phyloP scores from a whole-genome alignment of 495 filamentous ascomycete species.

The Sordaria brevicollis region DNA sequence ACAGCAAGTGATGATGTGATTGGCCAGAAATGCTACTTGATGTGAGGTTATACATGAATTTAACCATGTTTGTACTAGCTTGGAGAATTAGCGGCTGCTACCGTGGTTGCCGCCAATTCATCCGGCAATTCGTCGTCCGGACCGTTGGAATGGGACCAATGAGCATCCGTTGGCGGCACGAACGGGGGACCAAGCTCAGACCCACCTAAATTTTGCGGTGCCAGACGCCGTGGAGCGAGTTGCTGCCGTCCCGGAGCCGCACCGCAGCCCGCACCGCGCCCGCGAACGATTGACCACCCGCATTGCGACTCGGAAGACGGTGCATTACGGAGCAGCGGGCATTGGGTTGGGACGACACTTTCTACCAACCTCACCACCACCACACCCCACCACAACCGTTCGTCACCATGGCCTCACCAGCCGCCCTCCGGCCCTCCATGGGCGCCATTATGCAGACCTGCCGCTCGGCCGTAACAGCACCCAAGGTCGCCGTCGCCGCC shows the following conservation, averaged over 20 bases:
- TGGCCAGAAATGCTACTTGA: neutral
- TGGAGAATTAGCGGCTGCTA: neutral
- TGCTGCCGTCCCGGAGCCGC: neutral
- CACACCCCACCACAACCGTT: neutral
- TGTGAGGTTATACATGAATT: neutral
- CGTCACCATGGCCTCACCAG: slow-evolving; percentile 32
- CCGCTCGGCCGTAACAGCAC: slow-evolving; percentile 1
- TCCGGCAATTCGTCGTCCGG: neutral
- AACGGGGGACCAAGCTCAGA: neutral
- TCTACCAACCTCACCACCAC: neutral
- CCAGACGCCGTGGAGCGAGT: neutral
- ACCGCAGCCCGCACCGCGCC: neutral
- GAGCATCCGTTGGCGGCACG: neutral
- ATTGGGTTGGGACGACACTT: neutral
- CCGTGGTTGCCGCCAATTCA: neutral
- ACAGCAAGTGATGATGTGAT: neutral
- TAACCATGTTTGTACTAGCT: neutral
- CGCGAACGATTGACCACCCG: neutral
- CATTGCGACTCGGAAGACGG: neutral
- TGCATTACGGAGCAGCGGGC: neutral
- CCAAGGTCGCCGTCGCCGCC: slow-evolving; percentile 5
- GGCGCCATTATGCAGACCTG: slow-evolving; percentile 14
- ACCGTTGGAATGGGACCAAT: neutral
- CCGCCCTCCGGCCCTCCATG: slow-evolving; percentile 34
- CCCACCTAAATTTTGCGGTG: slow-evolving; percentile 5